These are phyloP conservation scores for Penicillium oxalicum DNA, from an alignment of 2,329 filamentous ascomycete species.

Conservation along the genomic window DNA sequence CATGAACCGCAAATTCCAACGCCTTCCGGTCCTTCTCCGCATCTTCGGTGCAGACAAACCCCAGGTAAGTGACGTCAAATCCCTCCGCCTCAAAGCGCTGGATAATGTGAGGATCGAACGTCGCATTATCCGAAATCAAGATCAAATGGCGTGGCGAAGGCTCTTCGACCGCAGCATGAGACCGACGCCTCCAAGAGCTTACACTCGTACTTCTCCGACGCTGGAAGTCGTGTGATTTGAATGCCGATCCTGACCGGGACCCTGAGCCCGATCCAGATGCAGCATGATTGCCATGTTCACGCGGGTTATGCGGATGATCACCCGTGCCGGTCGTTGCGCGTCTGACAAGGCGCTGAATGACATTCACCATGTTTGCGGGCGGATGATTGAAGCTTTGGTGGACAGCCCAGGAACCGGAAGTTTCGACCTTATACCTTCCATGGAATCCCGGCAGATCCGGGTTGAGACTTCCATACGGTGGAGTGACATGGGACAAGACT, in stretches of 20 bases:
- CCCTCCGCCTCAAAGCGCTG: conserved; percentile 53
- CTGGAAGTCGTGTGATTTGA: conserved; percentile 3
- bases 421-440: not conserved
- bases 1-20: conserved; percentile 45
- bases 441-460: not conserved
- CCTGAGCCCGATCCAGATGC: not conserved
- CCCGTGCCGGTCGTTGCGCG: conserved; percentile 14
- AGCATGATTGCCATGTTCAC: conserved; percentile 1
- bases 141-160: conserved; percentile 22
- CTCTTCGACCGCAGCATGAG: conserved; percentile 8
- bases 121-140: conserved; percentile 25
- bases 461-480: not conserved
- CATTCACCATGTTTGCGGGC: conserved; percentile 15
- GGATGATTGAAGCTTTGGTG: not conserved
- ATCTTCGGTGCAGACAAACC: conserved; percentile 31
- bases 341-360: conserved; percentile 16
- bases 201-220: conserved; percentile 9
- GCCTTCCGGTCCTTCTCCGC: conserved; percentile 46
- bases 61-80: conserved; percentile 52
- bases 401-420: not conserved
- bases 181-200: conserved; percentile 13
- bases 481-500: conserved; percentile 8
- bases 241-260: too few relatives aligned
- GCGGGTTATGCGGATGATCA: conserved; percentile 1
- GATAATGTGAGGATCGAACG: conserved; percentile 49